These are phyloP conservation scores for Cicer cuneatum DNA, from an alignment of 306 rosid species.

Conservation along the genomic window DNA sequence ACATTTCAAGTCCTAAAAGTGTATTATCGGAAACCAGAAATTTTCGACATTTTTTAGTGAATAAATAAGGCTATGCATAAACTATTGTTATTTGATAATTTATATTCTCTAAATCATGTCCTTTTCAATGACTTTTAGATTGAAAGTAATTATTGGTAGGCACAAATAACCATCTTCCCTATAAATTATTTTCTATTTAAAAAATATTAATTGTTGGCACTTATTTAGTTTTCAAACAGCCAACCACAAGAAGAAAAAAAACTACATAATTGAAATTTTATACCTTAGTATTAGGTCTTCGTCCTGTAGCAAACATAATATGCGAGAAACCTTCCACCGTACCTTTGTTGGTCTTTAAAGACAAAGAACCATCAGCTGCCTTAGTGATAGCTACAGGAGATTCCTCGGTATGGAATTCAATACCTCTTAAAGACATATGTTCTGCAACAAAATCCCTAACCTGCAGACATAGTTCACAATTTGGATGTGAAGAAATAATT, in stretches of 20 bases:
- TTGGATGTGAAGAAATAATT: constrained; percentile 29
- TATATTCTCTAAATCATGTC: neutral
- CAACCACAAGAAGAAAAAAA: neutral
- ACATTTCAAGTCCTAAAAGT: constrained; percentile 4
- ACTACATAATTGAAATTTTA: constrained; percentile 15
- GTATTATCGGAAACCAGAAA: neutral
- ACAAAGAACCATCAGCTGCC: constrained; percentile 78
- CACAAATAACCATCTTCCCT: neutral
- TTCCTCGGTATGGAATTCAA: constrained; percentile 84
- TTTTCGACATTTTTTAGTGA: constrained; percentile 14
- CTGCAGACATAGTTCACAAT: constrained; percentile 58
- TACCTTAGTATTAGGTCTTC: constrained; percentile 91
- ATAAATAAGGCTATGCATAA: neutral
- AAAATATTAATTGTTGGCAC: neutral
- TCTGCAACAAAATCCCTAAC: constrained; percentile 83
- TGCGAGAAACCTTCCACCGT: constrained; percentile 87
- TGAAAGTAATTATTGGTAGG: constrained; percentile 13
- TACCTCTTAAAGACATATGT: constrained; percentile 89
- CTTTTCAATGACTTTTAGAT: neutral
- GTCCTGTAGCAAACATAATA: constrained; percentile 97
- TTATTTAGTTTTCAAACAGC: constrained; percentile 7
- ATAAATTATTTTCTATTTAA: constrained; percentile 21
- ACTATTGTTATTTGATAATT: neutral
- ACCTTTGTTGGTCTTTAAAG: constrained; percentile 91
- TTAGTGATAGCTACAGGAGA: constrained; percentile 78